Percentiles rank a stretch among this genome's conserved stretches.
These are phyloP conservation scores for Melastoma malabathricum DNA, from an alignment of 345 rosid genomes.

Conservation along the genomic window DNA sequence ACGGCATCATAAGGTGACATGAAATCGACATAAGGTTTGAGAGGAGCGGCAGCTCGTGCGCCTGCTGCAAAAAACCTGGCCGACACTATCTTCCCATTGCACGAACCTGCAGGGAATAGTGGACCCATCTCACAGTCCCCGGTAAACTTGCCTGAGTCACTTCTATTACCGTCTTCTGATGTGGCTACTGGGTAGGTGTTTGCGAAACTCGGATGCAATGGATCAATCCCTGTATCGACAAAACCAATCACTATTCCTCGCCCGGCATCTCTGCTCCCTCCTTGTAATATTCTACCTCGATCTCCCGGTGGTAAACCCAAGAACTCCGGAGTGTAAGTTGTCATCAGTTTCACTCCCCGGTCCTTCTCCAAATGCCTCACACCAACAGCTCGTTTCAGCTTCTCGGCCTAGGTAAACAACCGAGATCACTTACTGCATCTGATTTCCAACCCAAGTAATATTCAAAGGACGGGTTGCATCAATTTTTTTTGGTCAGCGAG, in stretches of 20 bases:
- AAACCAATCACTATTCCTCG: slow-evolving; percentile 65
- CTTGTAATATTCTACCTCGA: slow-evolving; percentile 27
- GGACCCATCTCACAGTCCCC: slow-evolving; percentile 72
- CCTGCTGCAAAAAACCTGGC: slow-evolving; percentile 82
- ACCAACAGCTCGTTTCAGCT: slow-evolving; percentile 30
- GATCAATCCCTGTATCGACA: slow-evolving; percentile 73
- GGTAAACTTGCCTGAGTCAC: slow-evolving; percentile 17
- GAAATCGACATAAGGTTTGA: slow-evolving; percentile 52
- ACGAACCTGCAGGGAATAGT: slow-evolving; percentile 34
- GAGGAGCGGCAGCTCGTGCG: slow-evolving; percentile 43
- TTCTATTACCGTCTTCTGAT: background rate
- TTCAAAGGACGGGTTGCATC: background rate
- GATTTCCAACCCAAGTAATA: slow-evolving; percentile 2
- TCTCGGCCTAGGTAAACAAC: slow-evolving; percentile 29
- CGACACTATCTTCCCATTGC: slow-evolving; percentile 70
- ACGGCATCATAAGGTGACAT: slow-evolving; percentile 68
- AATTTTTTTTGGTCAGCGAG: background rate
- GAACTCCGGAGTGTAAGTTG: slow-evolving; percentile 69
- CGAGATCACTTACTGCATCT: no score
- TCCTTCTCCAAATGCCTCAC: slow-evolving; percentile 68
- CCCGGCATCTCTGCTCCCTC: slow-evolving; percentile 37
- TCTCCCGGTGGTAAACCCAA: slow-evolving; percentile 40
- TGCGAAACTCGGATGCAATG: slow-evolving; percentile 62
- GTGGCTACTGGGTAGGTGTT: slow-evolving; percentile 7
- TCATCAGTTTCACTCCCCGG: slow-evolving; percentile 71